Conservation (phyloP, 73 alveolate genomes). For the Paramecium tetraurelia region DNA sequence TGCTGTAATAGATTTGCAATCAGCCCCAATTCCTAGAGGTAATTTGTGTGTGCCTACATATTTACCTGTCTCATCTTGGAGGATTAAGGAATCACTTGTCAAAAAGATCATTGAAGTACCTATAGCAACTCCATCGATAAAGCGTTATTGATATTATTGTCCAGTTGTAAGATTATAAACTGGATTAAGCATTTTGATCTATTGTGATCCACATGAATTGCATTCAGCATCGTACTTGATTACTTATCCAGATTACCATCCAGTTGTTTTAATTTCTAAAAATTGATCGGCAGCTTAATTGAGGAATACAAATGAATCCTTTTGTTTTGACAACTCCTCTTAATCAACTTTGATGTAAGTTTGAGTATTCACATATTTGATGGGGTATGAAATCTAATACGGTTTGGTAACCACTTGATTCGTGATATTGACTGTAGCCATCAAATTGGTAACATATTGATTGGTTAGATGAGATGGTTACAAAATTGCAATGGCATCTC, state of each 20-base stretch:
- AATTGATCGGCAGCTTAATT: not conserved
- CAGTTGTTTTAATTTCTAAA: not conserved
- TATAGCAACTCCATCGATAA: not conserved
- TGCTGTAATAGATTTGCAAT: not conserved
- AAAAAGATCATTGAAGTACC: not conserved
- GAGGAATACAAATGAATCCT: not conserved
- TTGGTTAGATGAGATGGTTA: not conserved
- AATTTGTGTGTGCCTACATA: not conserved
- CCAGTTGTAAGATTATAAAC: constrained; percentile 4
- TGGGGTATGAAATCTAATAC: not conserved
- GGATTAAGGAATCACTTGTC: not conserved
- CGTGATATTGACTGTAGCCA: not conserved
- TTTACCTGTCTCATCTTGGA: not conserved
- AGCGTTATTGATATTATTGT: not conserved
- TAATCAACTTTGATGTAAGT: not conserved
- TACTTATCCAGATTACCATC: constrained; percentile 30
- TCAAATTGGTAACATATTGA: not conserved
- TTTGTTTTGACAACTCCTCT: not conserved
- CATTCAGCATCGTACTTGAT: not conserved
- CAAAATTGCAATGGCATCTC: not conserved
- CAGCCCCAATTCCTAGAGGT: not conserved
- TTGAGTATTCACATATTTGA: constrained; percentile 22
- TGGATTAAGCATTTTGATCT: not conserved
- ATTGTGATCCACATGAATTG: not conserved
- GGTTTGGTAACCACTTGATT: not conserved